Conservation (phyloP, 2,329 filamentous ascomycete species). For the Hymenoscyphus fructigenus region DNA sequence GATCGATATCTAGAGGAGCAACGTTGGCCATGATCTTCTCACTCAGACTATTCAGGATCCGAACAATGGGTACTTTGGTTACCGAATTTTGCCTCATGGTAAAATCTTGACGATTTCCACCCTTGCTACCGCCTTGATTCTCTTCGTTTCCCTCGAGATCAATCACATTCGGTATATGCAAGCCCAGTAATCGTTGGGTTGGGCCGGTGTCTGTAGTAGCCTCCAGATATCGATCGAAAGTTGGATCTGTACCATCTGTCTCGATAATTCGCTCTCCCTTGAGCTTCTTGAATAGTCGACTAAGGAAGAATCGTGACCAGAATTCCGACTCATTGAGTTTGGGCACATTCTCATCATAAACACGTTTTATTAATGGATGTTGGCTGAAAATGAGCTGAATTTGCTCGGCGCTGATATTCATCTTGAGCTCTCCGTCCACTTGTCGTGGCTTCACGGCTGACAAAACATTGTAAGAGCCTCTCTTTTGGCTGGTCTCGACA, state of each 20-base stretch:
- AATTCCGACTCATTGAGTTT: conserved; percentile 78
- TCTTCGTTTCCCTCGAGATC: conserved; percentile 93
- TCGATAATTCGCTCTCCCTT: conserved; percentile 85
- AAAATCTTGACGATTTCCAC: conserved; percentile 82
- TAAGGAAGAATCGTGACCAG: conserved; percentile 93
- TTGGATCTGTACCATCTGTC: conserved; percentile 70
- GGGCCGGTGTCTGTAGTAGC: conserved; percentile 61
- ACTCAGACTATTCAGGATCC: conserved; percentile 84
- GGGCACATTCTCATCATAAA: conserved; percentile 92
- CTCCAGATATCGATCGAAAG: conserved; percentile 84
- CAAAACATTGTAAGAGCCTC: conserved; percentile 90
- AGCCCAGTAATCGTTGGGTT: conserved; percentile 54
- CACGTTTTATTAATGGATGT: conserved; percentile 83
- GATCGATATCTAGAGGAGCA: conserved; percentile 71
- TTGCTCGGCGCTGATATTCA: conserved; percentile 88
- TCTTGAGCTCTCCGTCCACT: conserved; percentile 70
- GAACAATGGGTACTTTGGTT: conserved; percentile 83
- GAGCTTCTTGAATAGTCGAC: conserved; percentile 83
- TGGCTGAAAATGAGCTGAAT: conserved; percentile 91
- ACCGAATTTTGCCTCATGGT: conserved; percentile 79
- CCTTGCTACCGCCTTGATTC: conserved; percentile 79
- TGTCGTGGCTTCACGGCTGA: conserved; percentile 82
- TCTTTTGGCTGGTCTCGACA: conserved; percentile 81
- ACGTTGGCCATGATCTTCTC: conserved; percentile 93
- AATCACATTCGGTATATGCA: conserved; percentile 82